phyloP scores from a whole-genome alignment of 192 early-diverging fungal species.

The Funneliformis mosseae region DNA sequence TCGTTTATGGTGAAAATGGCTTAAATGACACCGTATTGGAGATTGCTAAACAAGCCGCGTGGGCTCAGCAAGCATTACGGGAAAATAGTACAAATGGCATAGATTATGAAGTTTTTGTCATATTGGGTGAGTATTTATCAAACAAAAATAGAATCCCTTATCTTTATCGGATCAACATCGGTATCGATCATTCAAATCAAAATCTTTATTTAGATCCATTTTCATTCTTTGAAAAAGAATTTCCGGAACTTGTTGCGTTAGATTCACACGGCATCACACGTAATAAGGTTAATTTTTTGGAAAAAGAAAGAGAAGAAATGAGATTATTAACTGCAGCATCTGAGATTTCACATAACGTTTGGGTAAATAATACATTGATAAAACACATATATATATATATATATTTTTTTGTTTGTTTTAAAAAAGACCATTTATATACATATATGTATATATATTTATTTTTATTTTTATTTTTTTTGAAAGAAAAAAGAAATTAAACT shows the following conservation, averaged over 20 bases:
- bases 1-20: constrained; percentile 50
- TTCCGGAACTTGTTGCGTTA: constrained; percentile 43
- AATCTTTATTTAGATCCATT: constrained; percentile 44
- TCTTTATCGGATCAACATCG: too few species aligned
- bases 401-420: background rate
- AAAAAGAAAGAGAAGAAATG: constrained; percentile 58
- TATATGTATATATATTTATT: background rate
- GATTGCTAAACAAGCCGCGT: constrained; percentile 45
- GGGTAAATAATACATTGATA: constrained; percentile 44
- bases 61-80: constrained; percentile 46
- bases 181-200: too few species aligned
- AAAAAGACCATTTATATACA: background rate
- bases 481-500: background rate
- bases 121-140: constrained; percentile 43
- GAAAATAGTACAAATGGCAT: constrained; percentile 35
- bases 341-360: constrained; percentile 50
- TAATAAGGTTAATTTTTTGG: constrained; percentile 53
- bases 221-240: constrained; percentile 43
- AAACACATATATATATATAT: background rate
- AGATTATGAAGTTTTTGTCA: constrained; percentile 48
- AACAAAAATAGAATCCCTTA: too few species aligned
- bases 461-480: background rate
- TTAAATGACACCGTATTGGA: constrained; percentile 34
- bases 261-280: constrained; percentile 37
- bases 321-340: constrained; percentile 46